Conservation (phyloP, 2,329 filamentous ascomycete genomes). For the Septoria petroselini region DNA sequence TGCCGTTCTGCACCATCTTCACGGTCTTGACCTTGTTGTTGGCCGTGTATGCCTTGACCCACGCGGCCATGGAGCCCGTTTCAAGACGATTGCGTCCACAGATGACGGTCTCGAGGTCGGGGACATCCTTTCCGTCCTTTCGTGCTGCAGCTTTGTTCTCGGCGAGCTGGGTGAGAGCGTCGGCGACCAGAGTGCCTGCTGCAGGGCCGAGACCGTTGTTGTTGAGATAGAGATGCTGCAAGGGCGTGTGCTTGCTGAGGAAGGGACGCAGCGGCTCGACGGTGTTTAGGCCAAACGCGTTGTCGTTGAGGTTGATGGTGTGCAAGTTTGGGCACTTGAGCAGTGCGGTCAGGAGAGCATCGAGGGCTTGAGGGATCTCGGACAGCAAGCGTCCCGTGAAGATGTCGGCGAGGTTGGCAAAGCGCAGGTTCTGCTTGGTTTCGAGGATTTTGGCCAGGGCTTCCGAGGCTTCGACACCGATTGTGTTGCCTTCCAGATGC, state of each 20-base stretch:
- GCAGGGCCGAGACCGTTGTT: conserved; percentile 96
- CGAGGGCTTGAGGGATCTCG: conserved; percentile 89
- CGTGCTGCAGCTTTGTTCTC: conserved; percentile 77
- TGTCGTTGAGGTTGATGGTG: conserved; percentile 94
- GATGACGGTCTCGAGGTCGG: conserved; percentile 90
- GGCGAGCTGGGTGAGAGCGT: conserved; percentile 79
- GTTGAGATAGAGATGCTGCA: conserved; percentile 93
- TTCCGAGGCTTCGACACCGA: conserved; percentile 84
- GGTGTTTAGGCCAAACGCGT: conserved; percentile 94
- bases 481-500: conserved; percentile 82
- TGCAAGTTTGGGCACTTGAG: conserved; percentile 81
- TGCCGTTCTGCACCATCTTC: conserved; percentile 98
- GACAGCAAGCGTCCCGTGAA: conserved; percentile 91
- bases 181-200: conserved; percentile 82
- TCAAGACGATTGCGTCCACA: conserved; percentile 95
- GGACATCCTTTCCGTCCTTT: conserved; percentile 65
- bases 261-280: conserved; percentile 91
- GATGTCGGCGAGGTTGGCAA: conserved; percentile 92
- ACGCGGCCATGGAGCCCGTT: conserved; percentile 92
- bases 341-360: conserved; percentile 78
- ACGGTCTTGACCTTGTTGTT: conserved; percentile 77
- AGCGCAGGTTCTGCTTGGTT: conserved; percentile 70
- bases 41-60: conserved; percentile 82
- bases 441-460: conserved; percentile 78
- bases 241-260: conserved; percentile 78